Base-by-base conservation (phyloP, 169 alveolate species). In the Babesia ovata region DNA sequence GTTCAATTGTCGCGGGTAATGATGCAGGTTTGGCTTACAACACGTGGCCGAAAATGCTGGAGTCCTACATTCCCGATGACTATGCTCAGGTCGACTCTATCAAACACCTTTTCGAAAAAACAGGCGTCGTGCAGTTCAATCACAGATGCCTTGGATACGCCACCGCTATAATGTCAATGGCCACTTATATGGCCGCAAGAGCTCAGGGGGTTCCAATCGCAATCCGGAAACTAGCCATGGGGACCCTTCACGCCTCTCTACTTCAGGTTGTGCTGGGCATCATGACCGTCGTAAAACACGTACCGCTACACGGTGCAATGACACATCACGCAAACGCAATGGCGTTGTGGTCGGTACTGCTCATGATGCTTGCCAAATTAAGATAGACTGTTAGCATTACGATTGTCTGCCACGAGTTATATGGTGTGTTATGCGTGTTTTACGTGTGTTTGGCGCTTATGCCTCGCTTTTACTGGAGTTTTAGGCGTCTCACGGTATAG, bases 1-100 rank as follows among this genome's bases (percentile, higher is more conserved):
- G 95, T 6, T 91, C 93, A 33, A 71, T 94, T 65, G 96, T 93
- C 17, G 95, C 97, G 11, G 97, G 97, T 11, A 94, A 79, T 46
- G 92, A 92, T 58, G 96, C 95, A 10, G 95, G 97, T 2, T 70
- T 83, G 28, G 93, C 95, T 13, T 90, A 79, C 75, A 94, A 94
- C 59, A 94, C 97, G n/a, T 94, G 93, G 92, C 97, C 97, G 9
- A 74, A 83, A 69, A 88, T 94, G 86, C 78, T 92, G 46, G 94
- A 88, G 59, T 56, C 90, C 50, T 90, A 79, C 82, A 70, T 87
- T 28, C 94, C 96, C 14, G 86, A 91, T 33, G 93, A 91, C 33
- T 77, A 81, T 46, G 46, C 24, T 16, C 63, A 84, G 24, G 75
- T 91, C 33, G 59, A 59, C 70, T 74, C 70, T 53, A 39, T 59